These are phyloP conservation scores for Blastocystis hominis DNA, from an alignment of 352 stramenopile species.

Conservation along the genomic window DNA sequence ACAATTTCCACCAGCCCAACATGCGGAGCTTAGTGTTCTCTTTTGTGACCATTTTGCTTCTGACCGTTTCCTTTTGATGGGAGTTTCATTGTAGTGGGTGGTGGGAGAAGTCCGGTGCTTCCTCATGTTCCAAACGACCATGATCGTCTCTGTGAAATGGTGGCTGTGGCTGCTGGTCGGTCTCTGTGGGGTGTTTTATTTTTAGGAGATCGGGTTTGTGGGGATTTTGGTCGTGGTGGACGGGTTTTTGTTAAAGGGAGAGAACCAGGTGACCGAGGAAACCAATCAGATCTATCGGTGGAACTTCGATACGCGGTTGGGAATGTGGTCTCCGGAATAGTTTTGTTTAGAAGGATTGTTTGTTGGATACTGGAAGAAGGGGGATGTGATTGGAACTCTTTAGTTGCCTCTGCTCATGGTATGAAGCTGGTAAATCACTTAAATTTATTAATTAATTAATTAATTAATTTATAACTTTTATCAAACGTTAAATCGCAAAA, in stretches of 20 bases:
- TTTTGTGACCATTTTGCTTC: neutral
- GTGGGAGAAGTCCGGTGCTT: conserved; percentile 10
- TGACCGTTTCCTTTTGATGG: neutral
- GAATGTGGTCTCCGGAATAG: conserved; percentile 24
- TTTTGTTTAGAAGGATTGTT: neutral
- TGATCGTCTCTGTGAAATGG: neutral
- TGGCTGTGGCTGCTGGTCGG: conserved; percentile 13
- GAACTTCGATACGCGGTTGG: conserved; percentile 46
- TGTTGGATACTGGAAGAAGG: neutral
- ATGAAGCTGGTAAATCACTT: too few species aligned
- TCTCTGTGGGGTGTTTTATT: neutral
- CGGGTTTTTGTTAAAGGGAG: neutral
- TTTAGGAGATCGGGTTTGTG: neutral
- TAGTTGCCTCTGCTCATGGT: too few species aligned
- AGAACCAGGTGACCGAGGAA: conserved; percentile 3
- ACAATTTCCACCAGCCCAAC: neutral
- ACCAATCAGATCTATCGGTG: conserved; percentile 55
- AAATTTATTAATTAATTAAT: neutral
- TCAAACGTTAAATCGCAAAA: too few species aligned
- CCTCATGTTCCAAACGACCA: neutral
- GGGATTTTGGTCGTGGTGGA: neutral
- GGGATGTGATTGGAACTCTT: too few species aligned
- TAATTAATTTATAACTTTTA: too few species aligned
- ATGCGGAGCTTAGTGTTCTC: neutral
- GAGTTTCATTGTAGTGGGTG: neutral